Evolutionary conservation across 192 early-diverging fungal genomes (phyloP), one percentile per base, ranked within the genome.

Genomic region (Thoreauomyces humboldtii): DNA sequence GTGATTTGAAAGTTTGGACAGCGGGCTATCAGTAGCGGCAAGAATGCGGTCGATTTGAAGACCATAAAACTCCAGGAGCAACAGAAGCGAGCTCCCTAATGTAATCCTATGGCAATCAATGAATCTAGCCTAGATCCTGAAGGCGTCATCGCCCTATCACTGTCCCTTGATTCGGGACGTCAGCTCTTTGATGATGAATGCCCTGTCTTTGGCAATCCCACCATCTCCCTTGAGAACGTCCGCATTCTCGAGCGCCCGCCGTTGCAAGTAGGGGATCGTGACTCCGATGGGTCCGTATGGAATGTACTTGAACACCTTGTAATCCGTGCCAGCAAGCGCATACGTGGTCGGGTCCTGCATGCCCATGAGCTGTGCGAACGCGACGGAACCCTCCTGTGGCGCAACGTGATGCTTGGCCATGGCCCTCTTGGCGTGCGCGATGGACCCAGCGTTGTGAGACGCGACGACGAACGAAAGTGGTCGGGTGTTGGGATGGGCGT

Each of bases 201-300:
- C 22, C 28, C 51, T 38, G 35, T 66, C 64, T 35, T 66, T 36
- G 19, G 43, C 64, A 28, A 66, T 42, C 5, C 64, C 64, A 28
- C 52, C 51, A 4, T 47, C 59, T 38, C 85, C 83, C 7, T 81
- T 83, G 34, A 93, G 69, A 0, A 96, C 81, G 27, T 88, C 82
- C 7, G 87, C 84, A 82, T 98, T 98, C 74, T 98, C 96, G 76
- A 93, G 90, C 33, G 92, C 96, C 22, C 96, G 86, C 33, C 95
- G 88, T 41, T 94, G 78, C 57, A 98, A 77, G 67, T 94, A 98
- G 4, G 96, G 94, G 71, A 98, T 91, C 41, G 92, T 89, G 61
- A 94, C 90, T 21, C 87, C 80, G 35, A 98, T 85, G 29, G 88
- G 83, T 27, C 94, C 96, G 72, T 96, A 98, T 0, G 94, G 90